Base-by-base conservation (phyloP, 495 filamentous ascomycete genomes). In the Cenococcum geophilum region DNA sequence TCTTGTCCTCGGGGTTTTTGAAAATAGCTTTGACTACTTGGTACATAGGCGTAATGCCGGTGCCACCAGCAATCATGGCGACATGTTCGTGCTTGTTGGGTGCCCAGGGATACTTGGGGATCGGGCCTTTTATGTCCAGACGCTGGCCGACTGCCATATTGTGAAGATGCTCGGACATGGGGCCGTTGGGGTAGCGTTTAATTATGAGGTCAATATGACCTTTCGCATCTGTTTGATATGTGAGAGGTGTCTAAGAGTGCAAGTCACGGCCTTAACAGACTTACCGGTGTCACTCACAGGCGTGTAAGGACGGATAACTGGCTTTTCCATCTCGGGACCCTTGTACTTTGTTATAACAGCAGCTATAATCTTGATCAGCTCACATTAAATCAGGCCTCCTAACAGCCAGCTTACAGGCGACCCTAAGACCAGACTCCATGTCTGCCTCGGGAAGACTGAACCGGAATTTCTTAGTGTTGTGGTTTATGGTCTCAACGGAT, bases 21-120 rank as follows among this genome's bases (percentile, higher is more conserved):
- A 96, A 93, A 78, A 97, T 95, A 52, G 86, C 78, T 20, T 88
- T 82, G 55, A 80, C 76, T 36, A 98, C 83, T 82, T 98, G 93
- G 79, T 86, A 96, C 85, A 87, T 86, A 34, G 93, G 93, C 36
- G 92, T 92, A 70, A 97, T 96, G 55, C 93, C 93, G 4, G 93
- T 97, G 64, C 93, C 93, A 69, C 95, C 93, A 10, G 93, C 91
- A 65, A 98, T 83, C 71, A 97, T 78, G n/a, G 82, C 84, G 72
- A 98, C 86, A 77, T 97, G 92, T 36, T 88, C 76, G 77, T 97
- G 93, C 85, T 96, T 97, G 80, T 98, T 98, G 63, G 88, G 67
- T 43, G 82, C 70, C 91, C 91, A 97, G 23, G 83, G 79, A 76
- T 97, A 98, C 76, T 98, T 98, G 60, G 90, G 88, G 18, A 98